These are phyloP conservation scores for Pleurotus sapidus DNA, from an alignment of 768 basidiomycete species.

Conservation along the genomic window DNA sequence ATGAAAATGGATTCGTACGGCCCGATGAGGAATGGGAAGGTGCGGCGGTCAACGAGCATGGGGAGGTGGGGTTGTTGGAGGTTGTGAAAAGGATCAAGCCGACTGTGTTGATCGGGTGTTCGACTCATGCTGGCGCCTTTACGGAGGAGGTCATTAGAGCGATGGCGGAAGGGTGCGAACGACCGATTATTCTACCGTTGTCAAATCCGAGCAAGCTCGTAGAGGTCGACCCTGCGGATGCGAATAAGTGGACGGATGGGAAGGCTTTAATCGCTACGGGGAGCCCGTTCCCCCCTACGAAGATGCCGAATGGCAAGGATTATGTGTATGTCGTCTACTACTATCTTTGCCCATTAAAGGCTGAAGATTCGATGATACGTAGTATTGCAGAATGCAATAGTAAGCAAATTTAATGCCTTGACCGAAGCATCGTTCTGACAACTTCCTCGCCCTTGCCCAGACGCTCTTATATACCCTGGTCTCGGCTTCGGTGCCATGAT, in stretches of 20 bases:
- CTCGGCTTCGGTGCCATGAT: constrained; percentile 81
- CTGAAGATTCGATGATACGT: not conserved
- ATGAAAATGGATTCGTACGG: constrained; percentile 46
- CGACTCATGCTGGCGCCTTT: constrained; percentile 77
- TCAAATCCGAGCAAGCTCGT: constrained; percentile 78
- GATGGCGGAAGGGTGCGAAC: constrained; percentile 66
- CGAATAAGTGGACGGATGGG: constrained; percentile 77
- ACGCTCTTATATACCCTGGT: constrained; percentile 83
- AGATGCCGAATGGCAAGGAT: constrained; percentile 61
- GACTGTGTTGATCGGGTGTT: constrained; percentile 83
- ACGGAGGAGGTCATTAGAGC: constrained; percentile 65
- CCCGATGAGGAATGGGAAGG: constrained; percentile 54
- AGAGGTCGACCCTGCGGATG: constrained; percentile 71
- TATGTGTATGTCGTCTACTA: constrained; percentile 46
- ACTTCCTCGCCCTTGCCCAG: constrained; percentile 20
- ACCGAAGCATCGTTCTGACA: not conserved
- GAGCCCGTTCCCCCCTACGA: constrained; percentile 76
- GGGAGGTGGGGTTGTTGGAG: constrained; percentile 56
- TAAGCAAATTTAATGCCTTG: constrained; percentile 19
- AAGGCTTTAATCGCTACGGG: constrained; percentile 82
- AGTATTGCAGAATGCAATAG: constrained; percentile 78
- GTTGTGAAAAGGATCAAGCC: constrained; percentile 72
- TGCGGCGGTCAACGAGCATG: constrained; percentile 30
- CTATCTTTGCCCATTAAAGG: not conserved
- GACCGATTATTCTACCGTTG: constrained; percentile 83